phyloP scores from a whole-genome alignment of 2,329 filamentous ascomycete species.

The Sporothrix curviconia region DNA sequence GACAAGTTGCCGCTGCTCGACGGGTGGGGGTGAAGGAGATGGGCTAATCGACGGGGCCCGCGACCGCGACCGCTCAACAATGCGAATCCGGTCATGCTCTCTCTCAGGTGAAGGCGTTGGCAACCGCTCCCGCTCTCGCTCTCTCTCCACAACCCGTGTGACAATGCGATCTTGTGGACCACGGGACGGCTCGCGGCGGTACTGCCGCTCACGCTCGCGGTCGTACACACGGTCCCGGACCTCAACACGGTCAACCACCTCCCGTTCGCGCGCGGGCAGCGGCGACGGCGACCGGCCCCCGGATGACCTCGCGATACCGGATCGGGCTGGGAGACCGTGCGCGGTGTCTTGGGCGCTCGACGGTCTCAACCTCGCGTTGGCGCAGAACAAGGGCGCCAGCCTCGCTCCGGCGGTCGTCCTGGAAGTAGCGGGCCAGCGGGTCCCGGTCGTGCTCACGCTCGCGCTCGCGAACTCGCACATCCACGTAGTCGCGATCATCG shows the following conservation, averaged over 20 bases:
- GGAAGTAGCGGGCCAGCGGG: slow-evolving; percentile 44
- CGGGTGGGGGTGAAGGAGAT: slow-evolving; percentile 46
- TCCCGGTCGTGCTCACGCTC: slow-evolving; percentile 39
- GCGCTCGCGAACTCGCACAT: slow-evolving; percentile 32
- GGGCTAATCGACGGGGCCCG: slow-evolving; percentile 39
- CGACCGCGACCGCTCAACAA: slow-evolving; percentile 43
- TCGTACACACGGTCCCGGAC: slow-evolving; percentile 24
- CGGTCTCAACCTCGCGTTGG: slow-evolving; percentile 48
- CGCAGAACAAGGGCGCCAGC: slow-evolving; percentile 48
- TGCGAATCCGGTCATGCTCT: slow-evolving; percentile 40
- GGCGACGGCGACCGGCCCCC: slow-evolving; percentile 38
- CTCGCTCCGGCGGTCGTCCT: slow-evolving; percentile 41
- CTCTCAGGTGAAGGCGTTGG: slow-evolving; percentile 37
- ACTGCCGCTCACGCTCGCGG: slow-evolving; percentile 8
- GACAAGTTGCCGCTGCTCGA: slow-evolving; percentile 52
- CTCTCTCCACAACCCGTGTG: slow-evolving; percentile 37
- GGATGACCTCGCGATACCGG: slow-evolving; percentile 37
- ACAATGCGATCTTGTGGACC: slow-evolving; percentile 13
- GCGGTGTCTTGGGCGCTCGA: slow-evolving; percentile 42
- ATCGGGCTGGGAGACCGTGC: slow-evolving; percentile 34
- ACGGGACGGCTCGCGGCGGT: slow-evolving; percentile 14
- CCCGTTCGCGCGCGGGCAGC: slow-evolving; percentile 27
- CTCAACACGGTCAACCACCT: slow-evolving; percentile 24
- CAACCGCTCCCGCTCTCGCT: slow-evolving; percentile 38
- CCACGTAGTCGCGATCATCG: slow-evolving; percentile 17